phyloP scores from a whole-genome alignment of 371 early-diverging fungal species.

The Basidiobolus meristosporus region DNA sequence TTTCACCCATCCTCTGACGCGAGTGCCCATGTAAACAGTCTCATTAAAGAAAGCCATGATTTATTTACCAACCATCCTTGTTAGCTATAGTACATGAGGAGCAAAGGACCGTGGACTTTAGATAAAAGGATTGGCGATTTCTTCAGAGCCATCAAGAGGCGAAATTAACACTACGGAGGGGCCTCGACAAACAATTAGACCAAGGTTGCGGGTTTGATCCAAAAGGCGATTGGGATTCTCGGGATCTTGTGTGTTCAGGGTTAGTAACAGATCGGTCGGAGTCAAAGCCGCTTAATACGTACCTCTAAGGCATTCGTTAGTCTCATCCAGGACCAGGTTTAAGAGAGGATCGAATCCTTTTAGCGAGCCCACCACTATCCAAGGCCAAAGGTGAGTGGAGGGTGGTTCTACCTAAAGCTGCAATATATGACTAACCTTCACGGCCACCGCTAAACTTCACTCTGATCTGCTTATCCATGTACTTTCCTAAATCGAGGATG shows the following conservation, averaged over 20 bases:
- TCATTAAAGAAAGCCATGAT: too few species aligned
- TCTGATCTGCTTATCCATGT: constrained; percentile 75
- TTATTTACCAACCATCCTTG: too few species aligned
- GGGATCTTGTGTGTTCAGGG: constrained; percentile 21
- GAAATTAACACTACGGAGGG: constrained; percentile 77
- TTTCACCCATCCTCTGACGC: too few species aligned
- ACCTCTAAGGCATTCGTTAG: constrained; percentile 64
- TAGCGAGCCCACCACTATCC: constrained; percentile 65
- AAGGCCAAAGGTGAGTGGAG: constrained; percentile 3
- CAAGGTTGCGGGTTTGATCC: constrained; percentile 48
- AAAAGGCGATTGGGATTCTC: constrained; percentile 36
- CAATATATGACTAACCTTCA: constrained; percentile 44
- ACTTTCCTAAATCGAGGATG: constrained; percentile 80
- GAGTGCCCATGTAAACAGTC: too few species aligned
- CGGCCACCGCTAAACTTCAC: constrained; percentile 90
- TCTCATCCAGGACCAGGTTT: constrained; percentile 86
- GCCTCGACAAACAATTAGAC: constrained; percentile 80
- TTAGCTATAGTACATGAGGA: too few species aligned
- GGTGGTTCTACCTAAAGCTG: neutral
- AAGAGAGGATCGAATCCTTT: constrained; percentile 85
- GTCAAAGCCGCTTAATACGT: constrained; percentile 3
- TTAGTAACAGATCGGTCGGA: neutral
- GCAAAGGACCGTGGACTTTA: too few species aligned
- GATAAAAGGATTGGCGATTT: constrained; percentile 78
- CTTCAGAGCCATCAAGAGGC: constrained; percentile 78